Percentiles rank a stretch among this genome's conserved stretches.
Evolutionary conservation across 306 rosid species (phyloP).

Genomic region (Clitoria ternatea): DNA sequence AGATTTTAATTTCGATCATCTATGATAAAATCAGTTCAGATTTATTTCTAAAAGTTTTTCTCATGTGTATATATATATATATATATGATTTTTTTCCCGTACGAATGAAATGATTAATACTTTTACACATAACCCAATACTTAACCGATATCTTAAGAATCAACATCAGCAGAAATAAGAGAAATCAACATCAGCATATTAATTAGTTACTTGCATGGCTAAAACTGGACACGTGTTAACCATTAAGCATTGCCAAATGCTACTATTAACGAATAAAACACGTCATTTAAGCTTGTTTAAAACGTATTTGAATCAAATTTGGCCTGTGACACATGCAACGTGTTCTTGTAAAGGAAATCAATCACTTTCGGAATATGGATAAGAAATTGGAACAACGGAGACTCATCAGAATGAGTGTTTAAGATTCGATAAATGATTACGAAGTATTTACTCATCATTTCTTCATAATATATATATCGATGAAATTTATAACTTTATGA

Average conservation of each 20-base stretch:
- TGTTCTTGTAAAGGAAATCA: constrained; percentile 31
- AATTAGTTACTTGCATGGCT: constrained; percentile 7
- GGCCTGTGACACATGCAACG: constrained; percentile 44
- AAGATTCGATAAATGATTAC: no score
- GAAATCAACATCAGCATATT: background rate
- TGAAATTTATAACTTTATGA: no score
- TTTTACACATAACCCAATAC: no score
- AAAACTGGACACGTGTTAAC: constrained; percentile 20
- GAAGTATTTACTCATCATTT: no score
- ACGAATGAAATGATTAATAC: no score
- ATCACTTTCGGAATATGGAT: constrained; percentile 25
- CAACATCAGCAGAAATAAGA: background rate
- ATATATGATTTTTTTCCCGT: no score
- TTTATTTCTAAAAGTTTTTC: no score
- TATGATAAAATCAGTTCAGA: no score
- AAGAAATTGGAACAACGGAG: background rate
- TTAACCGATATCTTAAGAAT: background rate
- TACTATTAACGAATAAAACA: background rate
- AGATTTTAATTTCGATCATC: no score
- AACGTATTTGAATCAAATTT: constrained; percentile 40
- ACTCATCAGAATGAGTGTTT: no score
- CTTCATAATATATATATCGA: no score
- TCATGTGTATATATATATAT: no score
- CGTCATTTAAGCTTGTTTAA: background rate
- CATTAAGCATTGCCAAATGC: constrained; percentile 12